Conservation (phyloP, 2,329 filamentous ascomycete genomes). For the Aspergillus sergii region DNA sequence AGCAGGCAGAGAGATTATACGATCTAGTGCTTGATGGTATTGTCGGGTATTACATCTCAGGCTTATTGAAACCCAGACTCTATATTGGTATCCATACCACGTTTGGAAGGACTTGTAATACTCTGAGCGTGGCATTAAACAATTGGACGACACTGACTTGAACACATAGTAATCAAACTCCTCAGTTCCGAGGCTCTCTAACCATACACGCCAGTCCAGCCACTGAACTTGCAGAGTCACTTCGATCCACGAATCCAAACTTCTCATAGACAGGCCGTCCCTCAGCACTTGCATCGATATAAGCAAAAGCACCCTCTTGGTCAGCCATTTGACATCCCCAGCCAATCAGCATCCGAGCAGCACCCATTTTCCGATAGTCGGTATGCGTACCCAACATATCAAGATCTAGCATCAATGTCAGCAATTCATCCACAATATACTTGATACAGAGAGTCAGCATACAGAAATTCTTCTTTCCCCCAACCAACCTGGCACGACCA, state of each 20-base stretch:
- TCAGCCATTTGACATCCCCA: neutral
- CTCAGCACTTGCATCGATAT: neutral
- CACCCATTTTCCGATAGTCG: neutral
- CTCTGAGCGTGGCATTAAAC: neutral
- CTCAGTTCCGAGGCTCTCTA: neutral
- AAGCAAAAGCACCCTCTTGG: neutral
- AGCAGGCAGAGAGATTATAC: too few species aligned
- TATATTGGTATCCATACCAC: accelerated
- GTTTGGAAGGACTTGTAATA: neutral
- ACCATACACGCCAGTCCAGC: neutral
- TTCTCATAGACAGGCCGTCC: neutral
- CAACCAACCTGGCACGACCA: neutral
- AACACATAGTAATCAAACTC: neutral
- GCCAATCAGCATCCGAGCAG: neutral
- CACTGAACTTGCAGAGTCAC: neutral
- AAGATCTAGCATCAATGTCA: neutral
- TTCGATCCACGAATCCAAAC: neutral
- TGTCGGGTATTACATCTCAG: too few species aligned
- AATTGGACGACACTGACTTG: neutral
- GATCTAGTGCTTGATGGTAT: too few species aligned
- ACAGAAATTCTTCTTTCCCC: neutral
- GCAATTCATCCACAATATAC: neutral
- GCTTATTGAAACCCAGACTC: too few species aligned
- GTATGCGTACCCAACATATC: neutral
- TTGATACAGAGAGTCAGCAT: too few species aligned